These are phyloP conservation scores for Pseudevernia furfuracea DNA, from an alignment of 495 filamentous ascomycete genomes.

Conservation along the genomic window DNA sequence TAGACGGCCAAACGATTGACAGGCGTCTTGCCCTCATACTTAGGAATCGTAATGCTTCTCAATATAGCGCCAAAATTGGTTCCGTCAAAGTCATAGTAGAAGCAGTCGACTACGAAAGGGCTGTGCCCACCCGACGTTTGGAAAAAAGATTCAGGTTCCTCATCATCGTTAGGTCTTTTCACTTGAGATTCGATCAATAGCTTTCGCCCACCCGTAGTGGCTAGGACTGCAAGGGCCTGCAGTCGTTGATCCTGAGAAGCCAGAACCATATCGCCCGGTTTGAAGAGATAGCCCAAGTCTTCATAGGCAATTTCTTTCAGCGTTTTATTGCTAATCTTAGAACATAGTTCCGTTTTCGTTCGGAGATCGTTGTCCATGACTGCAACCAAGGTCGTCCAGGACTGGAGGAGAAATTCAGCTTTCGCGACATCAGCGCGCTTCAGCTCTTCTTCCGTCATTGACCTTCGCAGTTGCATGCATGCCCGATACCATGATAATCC, in stretches of 20 bases:
- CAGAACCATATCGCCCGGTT: conserved; percentile 30
- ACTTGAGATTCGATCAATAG: conserved; percentile 14
- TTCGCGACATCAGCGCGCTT: not conserved
- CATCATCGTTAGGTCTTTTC: conserved; percentile 14
- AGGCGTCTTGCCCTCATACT: not conserved
- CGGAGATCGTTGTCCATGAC: conserved; percentile 29
- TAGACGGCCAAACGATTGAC: conserved; percentile 3
- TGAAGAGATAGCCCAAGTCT: conserved; percentile 36
- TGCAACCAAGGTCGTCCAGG: conserved; percentile 15
- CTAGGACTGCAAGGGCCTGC: not conserved
- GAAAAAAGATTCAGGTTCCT: not conserved
- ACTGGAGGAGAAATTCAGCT: not conserved
- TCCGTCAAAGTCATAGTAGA: conserved; percentile 37
- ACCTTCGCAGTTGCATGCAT: not conserved
- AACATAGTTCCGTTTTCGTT: not conserved
- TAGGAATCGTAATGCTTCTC: conserved; percentile 13
- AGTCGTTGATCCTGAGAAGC: conserved; percentile 1
- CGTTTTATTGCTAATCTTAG: not conserved
- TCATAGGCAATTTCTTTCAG: conserved; percentile 28
- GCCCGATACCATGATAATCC: not conserved
- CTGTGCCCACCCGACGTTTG: conserved; percentile 11
- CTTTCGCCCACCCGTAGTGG: not conserved
- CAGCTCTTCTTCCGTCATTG: not conserved
- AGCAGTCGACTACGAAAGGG: conserved; percentile 28
- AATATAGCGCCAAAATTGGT: conserved; percentile 13